A percentile compares a stretch with the other conserved stretches of the same genome.
Conservation (phyloP, 2,329 filamentous ascomycete genomes). For the Mollisiaceae sp. region DNA sequence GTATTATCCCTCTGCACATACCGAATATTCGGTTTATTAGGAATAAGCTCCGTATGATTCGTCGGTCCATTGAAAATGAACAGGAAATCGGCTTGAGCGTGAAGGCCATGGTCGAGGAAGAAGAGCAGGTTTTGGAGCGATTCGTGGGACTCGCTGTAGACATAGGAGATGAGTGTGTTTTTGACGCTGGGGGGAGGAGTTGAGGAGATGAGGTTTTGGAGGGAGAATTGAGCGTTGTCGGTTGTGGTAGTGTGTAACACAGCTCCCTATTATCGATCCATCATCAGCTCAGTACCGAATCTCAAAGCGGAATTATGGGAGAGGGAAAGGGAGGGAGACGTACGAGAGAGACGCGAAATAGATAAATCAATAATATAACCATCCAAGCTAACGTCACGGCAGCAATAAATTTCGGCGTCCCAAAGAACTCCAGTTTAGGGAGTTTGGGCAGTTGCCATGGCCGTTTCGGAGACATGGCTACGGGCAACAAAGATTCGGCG, state of each 20-base stretch:
- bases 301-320: not conserved
- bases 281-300: too few relatives aligned
- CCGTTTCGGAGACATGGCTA: not conserved
- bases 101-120: conserved; percentile 37
- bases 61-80: conserved; percentile 40
- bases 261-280: too few relatives aligned
- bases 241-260: too few relatives aligned
- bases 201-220: too few relatives aligned
- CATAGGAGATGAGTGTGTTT: conserved; percentile 36
- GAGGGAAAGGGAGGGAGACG: not conserved
- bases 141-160: conserved; percentile 34
- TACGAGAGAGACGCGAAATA: not conserved
- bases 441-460: not conserved
- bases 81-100: conserved; percentile 38
- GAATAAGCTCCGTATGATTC: conserved; percentile 26
- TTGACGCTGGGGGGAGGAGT: too few relatives aligned
- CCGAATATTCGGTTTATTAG: conserved; percentile 31
- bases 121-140: conserved; percentile 36
- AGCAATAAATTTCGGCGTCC: not conserved
- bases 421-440: not conserved
- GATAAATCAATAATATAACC: not conserved
- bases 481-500: not conserved
- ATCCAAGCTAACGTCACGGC: not conserved
- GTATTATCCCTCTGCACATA: conserved; percentile 34
- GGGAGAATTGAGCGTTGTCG: too few relatives aligned